Percentiles rank a stretch among this genome's conserved stretches.
phyloP scores from a whole-genome alignment of 208 protist species.

The Leishmania lainsoni region DNA sequence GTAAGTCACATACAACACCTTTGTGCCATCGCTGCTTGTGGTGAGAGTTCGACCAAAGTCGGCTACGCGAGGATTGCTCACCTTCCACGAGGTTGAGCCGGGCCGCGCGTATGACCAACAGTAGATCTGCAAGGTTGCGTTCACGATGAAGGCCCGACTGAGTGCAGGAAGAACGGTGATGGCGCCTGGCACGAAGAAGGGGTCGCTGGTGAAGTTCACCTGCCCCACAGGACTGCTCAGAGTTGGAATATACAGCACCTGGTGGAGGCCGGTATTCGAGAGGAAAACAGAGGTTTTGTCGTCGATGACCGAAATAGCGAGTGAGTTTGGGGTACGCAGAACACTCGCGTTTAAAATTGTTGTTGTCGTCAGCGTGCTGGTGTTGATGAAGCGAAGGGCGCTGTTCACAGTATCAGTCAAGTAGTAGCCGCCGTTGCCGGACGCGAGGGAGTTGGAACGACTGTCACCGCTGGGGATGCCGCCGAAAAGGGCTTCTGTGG shows the following conservation, averaged over 20 bases:
- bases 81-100: not conserved
- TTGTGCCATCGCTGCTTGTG: slow-evolving; percentile 13
- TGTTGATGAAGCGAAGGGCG: slow-evolving; percentile 46
- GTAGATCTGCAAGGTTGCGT: slow-evolving; percentile 7
- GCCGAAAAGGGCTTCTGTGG: slow-evolving; percentile 32
- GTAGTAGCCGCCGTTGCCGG: slow-evolving; percentile 26
- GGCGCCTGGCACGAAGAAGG: slow-evolving; percentile 1
- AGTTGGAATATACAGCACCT: slow-evolving; percentile 32
- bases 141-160: slow-evolving; percentile 12
- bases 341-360: slow-evolving; percentile 22
- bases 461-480: slow-evolving; percentile 16
- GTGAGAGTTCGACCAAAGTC: slow-evolving; percentile 10
- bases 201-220: not conserved
- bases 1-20: slow-evolving; percentile 19
- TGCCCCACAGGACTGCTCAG: slow-evolving; percentile 11
- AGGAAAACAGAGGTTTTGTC: slow-evolving; percentile 36
- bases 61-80: slow-evolving; percentile 5
- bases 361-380: slow-evolving; percentile 23
- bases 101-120: slow-evolving; percentile 8
- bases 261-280: slow-evolving; percentile 43
- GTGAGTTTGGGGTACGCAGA: not conserved
- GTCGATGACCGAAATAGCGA: not conserved
- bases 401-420: slow-evolving; percentile 70
- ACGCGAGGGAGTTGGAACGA: slow-evolving; percentile 31
- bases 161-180: slow-evolving; percentile 5